Conservation (phyloP, 164 flowering plant species). For the Buxus sempervirens region DNA sequence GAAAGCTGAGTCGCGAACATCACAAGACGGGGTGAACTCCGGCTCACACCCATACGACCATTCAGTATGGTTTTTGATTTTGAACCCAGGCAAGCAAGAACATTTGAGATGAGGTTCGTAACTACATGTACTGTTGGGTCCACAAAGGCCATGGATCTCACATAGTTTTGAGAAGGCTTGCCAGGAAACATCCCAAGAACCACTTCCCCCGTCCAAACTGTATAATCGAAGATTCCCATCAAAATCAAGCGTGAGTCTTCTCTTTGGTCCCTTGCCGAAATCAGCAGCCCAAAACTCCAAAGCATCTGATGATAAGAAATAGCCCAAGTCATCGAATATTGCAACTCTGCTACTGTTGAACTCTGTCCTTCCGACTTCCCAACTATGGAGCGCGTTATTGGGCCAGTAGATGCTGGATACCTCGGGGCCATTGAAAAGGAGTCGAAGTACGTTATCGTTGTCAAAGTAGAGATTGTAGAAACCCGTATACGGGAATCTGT, state of each 20-base stretch:
- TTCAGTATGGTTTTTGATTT: slow-evolving; percentile 4
- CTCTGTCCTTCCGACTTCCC: no score
- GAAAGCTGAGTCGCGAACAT: not conserved
- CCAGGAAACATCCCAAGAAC: slow-evolving; percentile 10
- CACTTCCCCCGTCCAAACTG: slow-evolving; percentile 1
- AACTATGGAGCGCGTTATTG: no score
- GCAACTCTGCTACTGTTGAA: no score
- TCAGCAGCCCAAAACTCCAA: slow-evolving; percentile 10
- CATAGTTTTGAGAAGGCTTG: slow-evolving; percentile 1
- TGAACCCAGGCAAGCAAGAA: not conserved
- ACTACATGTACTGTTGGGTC: slow-evolving; percentile 1
- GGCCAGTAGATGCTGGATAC: no score
- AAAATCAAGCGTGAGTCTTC: slow-evolving; percentile 13
- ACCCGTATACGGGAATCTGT: no score
- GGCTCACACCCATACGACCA: slow-evolving; percentile 36
- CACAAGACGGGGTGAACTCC: slow-evolving; percentile 10
- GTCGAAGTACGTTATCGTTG: no score
- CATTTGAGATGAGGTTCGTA: not conserved
- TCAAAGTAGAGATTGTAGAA: no score
- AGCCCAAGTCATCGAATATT: no score
- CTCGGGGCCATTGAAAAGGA: no score
- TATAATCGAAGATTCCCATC: slow-evolving; percentile 16
- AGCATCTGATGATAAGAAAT: slow-evolving; percentile 27
- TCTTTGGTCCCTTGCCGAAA: slow-evolving; percentile 7
- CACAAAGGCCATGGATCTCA: slow-evolving; percentile 4